These are phyloP conservation scores for Nannochloris sp. DNA, from an alignment of 139 green algal species.

Conservation along the genomic window DNA sequence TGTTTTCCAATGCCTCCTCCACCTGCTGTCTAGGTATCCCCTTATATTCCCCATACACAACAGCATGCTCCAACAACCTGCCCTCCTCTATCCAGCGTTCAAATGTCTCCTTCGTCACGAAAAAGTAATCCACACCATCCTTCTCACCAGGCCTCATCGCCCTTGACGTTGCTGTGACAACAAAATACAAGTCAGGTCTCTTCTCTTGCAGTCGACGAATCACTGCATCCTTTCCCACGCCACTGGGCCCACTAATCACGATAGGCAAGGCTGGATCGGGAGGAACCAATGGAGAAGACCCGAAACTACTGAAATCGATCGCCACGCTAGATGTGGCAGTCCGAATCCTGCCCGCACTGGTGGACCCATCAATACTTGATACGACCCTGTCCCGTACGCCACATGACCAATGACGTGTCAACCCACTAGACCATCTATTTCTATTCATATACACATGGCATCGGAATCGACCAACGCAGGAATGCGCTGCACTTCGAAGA, in stretches of 20 bases:
- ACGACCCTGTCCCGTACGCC: no score
- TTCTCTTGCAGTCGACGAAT: slow-evolving; percentile 58
- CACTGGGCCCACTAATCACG: slow-evolving; percentile 81
- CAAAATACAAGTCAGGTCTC: slow-evolving; percentile 79
- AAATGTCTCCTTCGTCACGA: slow-evolving; percentile 75
- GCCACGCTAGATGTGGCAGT: no score
- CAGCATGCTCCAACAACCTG: slow-evolving; percentile 84
- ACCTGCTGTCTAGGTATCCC: slow-evolving; percentile 71
- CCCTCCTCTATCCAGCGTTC: slow-evolving; percentile 69
- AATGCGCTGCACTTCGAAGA: no score
- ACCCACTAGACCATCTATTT: no score
- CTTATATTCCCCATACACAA: slow-evolving; percentile 97
- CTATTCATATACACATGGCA: no score
- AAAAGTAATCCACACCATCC: slow-evolving; percentile 90
- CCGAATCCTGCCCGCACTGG: no score
- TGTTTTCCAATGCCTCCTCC: slow-evolving; percentile 48
- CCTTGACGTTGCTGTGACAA: slow-evolving; percentile 90
- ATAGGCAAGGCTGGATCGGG: slow-evolving; percentile 54
- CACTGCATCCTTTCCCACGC: slow-evolving; percentile 93
- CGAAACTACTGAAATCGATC: no score
- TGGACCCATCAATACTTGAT: no score
- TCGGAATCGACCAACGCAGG: no score
- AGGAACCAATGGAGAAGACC: slow-evolving; percentile 22
- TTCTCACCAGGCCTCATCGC: slow-evolving; percentile 61
- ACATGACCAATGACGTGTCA: no score